Percentiles rank a stretch among this genome's conserved stretches.
Conservation (phyloP, 257 asterid species). For the Leonotis leonurus region DNA sequence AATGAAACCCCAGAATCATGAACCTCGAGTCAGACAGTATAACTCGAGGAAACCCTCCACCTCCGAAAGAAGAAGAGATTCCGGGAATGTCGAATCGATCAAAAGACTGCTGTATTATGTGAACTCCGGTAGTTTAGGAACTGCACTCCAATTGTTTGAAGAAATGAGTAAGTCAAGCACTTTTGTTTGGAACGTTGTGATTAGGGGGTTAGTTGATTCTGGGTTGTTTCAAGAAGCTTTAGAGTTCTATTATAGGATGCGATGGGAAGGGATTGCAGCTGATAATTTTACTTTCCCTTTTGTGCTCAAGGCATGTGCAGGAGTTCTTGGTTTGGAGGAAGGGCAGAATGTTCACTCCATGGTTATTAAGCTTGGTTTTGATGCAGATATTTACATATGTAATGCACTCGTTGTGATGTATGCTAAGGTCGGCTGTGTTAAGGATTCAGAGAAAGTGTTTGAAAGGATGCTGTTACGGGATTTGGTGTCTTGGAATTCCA, state of each 20-base stretch:
- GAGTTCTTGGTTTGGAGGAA: slow-evolving; percentile 33
- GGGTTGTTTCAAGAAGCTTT: slow-evolving; percentile 41
- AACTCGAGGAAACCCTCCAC: slow-evolving; percentile 3
- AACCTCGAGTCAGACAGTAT: slow-evolving; percentile 9
- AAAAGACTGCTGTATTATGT: slow-evolving; percentile 16
- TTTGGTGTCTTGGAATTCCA: slow-evolving; percentile 61
- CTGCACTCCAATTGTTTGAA: slow-evolving; percentile 57
- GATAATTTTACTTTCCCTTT: slow-evolving; percentile 62
- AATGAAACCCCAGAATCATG: slow-evolving; percentile 13
- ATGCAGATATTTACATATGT: slow-evolving; percentile 44
- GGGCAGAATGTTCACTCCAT: slow-evolving; percentile 41
- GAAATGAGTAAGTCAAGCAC: slow-evolving; percentile 28
- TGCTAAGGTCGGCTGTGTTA: slow-evolving; percentile 40
- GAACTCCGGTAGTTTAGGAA: slow-evolving; percentile 33
- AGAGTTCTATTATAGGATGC: slow-evolving; percentile 39
- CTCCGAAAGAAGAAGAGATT: background rate
- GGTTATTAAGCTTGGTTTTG: slow-evolving; percentile 46
- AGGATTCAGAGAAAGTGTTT: slow-evolving; percentile 40
- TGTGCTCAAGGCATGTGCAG: slow-evolving; percentile 50
- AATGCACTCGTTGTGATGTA: slow-evolving; percentile 56
- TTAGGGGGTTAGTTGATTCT: slow-evolving; percentile 46
- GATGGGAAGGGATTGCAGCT: slow-evolving; percentile 29
- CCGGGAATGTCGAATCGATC: slow-evolving; percentile 12
- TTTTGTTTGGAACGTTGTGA: slow-evolving; percentile 50
- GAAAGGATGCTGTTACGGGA: slow-evolving; percentile 41